Evolutionary conservation across 768 basidiomycete genomes (phyloP).

Genomic region (Termitomyces sp.): DNA sequence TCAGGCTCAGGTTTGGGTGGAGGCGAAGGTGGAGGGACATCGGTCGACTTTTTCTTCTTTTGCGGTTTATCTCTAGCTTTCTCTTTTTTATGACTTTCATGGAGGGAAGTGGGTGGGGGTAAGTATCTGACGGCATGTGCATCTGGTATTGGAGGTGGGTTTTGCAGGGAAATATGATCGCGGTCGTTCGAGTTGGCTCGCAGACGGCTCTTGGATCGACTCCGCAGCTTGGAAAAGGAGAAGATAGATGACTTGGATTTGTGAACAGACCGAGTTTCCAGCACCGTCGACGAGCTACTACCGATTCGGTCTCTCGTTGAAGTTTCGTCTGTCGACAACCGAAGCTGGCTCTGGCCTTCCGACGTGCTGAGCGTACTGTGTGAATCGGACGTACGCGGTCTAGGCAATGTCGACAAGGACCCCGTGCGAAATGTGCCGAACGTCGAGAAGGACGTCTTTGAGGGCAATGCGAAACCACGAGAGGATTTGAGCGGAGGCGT

Average conservation of each 20-base stretch:
- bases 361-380: slow-evolving; percentile 27
- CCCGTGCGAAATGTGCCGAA: slow-evolving; percentile 21
- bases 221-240: slow-evolving; percentile 36
- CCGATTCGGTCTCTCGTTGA: slow-evolving; percentile 19
- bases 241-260: slow-evolving; percentile 40
- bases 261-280: slow-evolving; percentile 19
- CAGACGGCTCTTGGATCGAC: slow-evolving; percentile 33
- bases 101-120: not conserved
- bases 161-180: slow-evolving; percentile 32
- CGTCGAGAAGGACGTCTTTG: slow-evolving; percentile 34
- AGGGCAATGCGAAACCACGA: slow-evolving; percentile 31
- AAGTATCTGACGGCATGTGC: slow-evolving; percentile 9
- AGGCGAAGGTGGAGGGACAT: slow-evolving; percentile 23
- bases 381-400: slow-evolving; percentile 31
- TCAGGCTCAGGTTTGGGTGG: slow-evolving; percentile 22
- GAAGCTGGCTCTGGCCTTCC: slow-evolving; percentile 17
- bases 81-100: not conserved
- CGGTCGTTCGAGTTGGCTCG: slow-evolving; percentile 27
- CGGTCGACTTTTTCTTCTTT: slow-evolving; percentile 25
- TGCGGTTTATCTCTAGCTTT: not conserved
- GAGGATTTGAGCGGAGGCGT: slow-evolving; percentile 37
- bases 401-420: slow-evolving; percentile 24
- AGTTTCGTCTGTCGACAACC: slow-evolving; percentile 26
- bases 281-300: slow-evolving; percentile 22
- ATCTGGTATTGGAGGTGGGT: slow-evolving; percentile 27